phyloP scores from a whole-genome alignment of 2,329 filamentous ascomycete species.

The Alternaria incomplexa region DNA sequence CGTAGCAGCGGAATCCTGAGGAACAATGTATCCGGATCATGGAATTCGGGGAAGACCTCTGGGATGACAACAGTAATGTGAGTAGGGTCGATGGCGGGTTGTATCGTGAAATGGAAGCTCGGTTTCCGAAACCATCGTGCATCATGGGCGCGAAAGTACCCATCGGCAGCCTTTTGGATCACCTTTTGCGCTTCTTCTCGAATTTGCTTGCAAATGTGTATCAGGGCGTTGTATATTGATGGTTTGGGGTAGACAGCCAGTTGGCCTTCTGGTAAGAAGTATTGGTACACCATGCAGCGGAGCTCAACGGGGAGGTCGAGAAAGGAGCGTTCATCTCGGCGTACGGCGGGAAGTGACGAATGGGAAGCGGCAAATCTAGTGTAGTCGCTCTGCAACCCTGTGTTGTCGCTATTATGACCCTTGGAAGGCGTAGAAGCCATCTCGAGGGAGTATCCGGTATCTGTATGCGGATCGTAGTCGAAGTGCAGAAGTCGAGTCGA shows the following conservation, averaged over 20 bases:
- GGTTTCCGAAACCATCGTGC: not conserved
- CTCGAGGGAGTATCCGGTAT: not conserved
- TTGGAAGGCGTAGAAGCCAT: not conserved
- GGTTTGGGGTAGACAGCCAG: not conserved
- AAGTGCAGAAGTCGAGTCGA: not conserved
- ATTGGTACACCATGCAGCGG: not conserved
- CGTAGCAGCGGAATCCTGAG: not conserved
- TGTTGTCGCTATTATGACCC: not conserved
- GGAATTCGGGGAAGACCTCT: not conserved
- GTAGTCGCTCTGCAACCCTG: not conserved
- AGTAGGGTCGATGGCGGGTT: not conserved
- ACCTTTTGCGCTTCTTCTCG: not conserved
- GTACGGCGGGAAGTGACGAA: not conserved
- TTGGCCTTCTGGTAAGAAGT: not conserved
- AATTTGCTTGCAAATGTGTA: not conserved
- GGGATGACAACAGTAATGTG: not conserved
- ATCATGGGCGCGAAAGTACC: not conserved
- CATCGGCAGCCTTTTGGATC: not conserved
- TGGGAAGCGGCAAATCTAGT: not conserved
- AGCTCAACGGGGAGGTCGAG: not conserved
- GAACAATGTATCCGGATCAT: not conserved
- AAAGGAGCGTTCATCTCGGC: not conserved
- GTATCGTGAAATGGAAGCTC: not conserved
- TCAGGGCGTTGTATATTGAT: not conserved
- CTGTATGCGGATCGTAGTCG: not conserved